Conservation (phyloP, 768 basidiomycete genomes). For the Lentinula detonsa region DNA sequence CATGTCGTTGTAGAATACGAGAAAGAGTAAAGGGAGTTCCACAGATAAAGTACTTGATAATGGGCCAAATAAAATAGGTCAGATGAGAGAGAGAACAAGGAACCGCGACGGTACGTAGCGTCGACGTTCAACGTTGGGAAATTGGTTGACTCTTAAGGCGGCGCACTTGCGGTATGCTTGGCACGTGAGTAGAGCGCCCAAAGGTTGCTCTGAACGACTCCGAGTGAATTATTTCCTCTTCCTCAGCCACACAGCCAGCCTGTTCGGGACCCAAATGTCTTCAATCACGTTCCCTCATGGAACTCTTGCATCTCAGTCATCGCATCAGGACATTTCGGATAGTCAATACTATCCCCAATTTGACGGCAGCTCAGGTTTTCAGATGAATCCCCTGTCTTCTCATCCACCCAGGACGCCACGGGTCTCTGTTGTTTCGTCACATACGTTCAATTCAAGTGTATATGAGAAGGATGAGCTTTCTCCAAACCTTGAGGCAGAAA, state of each 20-base stretch:
- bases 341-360: slow-evolving; percentile 53
- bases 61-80: background rate
- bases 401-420: slow-evolving; percentile 78
- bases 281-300: slow-evolving; percentile 55
- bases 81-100: background rate
- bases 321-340: slow-evolving; percentile 31
- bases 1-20: slow-evolving; percentile 9
- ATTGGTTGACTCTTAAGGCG: background rate
- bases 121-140: background rate
- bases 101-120: background rate
- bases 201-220: too few relatives aligned
- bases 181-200: background rate
- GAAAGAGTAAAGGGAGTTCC: background rate
- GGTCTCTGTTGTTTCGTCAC: slow-evolving; percentile 39
- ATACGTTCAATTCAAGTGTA: slow-evolving; percentile 31
- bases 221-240: slow-evolving; percentile 9
- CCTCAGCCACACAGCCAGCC: background rate
- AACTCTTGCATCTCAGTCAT: slow-evolving; percentile 28
- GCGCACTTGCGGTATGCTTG: background rate
- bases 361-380: slow-evolving; percentile 58
- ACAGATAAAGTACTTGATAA: background rate
- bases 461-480: slow-evolving; percentile 41
- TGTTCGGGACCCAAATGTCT: slow-evolving; percentile 40
- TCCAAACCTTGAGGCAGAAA: slow-evolving; percentile 30
- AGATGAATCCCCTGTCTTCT: slow-evolving; percentile 75